phyloP scores from a whole-genome alignment of 225 moss, liverwort and hornwort species.

The Polytrichum commune region DNA sequence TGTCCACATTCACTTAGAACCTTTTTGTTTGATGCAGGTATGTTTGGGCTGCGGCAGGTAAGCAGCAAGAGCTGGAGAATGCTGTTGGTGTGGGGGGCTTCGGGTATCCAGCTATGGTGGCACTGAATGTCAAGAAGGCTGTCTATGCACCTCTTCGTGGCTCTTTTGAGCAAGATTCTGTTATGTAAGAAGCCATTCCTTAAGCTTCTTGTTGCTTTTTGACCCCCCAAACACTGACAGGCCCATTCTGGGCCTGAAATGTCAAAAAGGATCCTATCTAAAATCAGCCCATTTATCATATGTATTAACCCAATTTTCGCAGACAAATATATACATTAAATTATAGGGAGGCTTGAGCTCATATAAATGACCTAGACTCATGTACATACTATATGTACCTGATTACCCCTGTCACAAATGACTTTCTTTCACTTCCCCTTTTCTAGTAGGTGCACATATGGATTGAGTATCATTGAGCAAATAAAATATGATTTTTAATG shows the following conservation, averaged over 20 bases:
- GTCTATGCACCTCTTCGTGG: conserved; percentile 89
- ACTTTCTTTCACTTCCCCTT: too few relatives aligned
- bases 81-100: conserved; percentile 97
- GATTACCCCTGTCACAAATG: too few relatives aligned
- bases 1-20: conserved; percentile 8
- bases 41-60: conserved; percentile 88
- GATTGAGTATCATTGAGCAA: too few relatives aligned
- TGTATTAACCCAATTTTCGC: too few relatives aligned
- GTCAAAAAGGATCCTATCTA: neutral
- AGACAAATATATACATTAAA: neutral
- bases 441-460: too few relatives aligned
- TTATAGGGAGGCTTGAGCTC: too few relatives aligned
- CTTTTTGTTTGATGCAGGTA: conserved; percentile 46
- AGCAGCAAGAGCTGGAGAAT: conserved; percentile 79
- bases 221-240: too few relatives aligned
- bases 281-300: too few relatives aligned
- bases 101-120: conserved; percentile 94
- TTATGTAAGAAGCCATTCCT: conserved; percentile 52
- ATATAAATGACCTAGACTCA: too few relatives aligned
- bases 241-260: neutral
- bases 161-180: conserved; percentile 78
- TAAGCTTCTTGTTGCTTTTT: conserved; percentile 2
- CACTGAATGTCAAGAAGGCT: conserved; percentile 84
- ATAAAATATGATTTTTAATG: too few relatives aligned
- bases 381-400: too few relatives aligned